These are phyloP conservation scores for Aspergillus thermomutatus DNA, from an alignment of 2,329 filamentous ascomycete species.

Conservation along the genomic window DNA sequence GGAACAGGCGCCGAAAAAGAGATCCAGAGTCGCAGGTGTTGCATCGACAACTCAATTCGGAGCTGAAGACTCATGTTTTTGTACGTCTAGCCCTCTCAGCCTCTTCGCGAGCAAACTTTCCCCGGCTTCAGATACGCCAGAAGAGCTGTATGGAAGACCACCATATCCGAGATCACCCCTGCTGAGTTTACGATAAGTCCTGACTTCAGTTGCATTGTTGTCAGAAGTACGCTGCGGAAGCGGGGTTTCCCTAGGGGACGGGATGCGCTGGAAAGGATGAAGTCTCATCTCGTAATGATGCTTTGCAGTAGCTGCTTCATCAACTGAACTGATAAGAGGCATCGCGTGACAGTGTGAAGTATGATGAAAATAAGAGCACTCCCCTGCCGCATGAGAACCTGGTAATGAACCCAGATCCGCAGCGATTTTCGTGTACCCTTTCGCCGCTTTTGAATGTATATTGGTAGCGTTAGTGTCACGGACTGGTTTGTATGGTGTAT, in stretches of 20 bases:
- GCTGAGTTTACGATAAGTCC: constrained; percentile 63
- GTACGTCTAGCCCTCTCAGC: constrained; percentile 60
- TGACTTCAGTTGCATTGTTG: constrained; percentile 31
- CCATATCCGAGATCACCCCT: constrained; percentile 65
- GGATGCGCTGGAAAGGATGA: constrained; percentile 18
- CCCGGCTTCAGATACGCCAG: constrained; percentile 45
- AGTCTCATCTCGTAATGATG: constrained; percentile 1
- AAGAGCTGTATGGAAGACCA: constrained; percentile 49
- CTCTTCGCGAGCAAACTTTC: constrained; percentile 69
- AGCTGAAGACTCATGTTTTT: constrained; percentile 22
- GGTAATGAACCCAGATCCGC: constrained; percentile 41
- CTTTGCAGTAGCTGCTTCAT: neutral
- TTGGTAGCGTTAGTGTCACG: constrained; percentile 42
- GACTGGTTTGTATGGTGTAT: constrained; percentile 73
- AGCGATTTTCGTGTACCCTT: constrained; percentile 57
- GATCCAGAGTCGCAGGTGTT: neutral
- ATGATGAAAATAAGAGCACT: constrained; percentile 7
- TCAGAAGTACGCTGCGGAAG: constrained; percentile 24
- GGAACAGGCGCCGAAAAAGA: neutral
- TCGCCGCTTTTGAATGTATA: constrained; percentile 54
- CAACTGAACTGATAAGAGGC: neutral
- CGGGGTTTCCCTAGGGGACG: constrained; percentile 13
- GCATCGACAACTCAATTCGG: neutral
- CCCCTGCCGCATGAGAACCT: neutral
- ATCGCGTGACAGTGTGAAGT: constrained; percentile 4